Percentiles rank a stretch among this genome's conserved stretches.
phyloP scores from a whole-genome alignment of 169 alveolate species.

The Haemoproteus tartakovskyi region DNA sequence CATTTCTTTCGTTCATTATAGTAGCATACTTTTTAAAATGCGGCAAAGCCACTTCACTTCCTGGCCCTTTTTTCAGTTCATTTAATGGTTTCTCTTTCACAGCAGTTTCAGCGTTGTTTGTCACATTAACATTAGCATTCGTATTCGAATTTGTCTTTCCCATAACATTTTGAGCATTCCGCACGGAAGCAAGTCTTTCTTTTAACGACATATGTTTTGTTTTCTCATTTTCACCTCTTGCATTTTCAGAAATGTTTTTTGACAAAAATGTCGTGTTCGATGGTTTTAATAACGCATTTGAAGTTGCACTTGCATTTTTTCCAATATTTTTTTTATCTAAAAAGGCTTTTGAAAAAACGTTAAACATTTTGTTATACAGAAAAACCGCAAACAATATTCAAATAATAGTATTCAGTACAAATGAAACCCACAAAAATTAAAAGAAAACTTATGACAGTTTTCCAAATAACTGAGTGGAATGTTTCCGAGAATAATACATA shows the following conservation, averaged over 20 bases:
- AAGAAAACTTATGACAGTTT: too few species aligned
- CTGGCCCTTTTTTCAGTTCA: too few species aligned
- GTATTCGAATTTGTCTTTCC: constrained; percentile 48
- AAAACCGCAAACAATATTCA: too few species aligned
- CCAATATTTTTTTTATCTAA: constrained; percentile 47
- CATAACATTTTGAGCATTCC: constrained; percentile 52
- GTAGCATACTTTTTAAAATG: constrained; percentile 58
- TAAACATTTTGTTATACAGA: too few species aligned
- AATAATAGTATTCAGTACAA: too few species aligned
- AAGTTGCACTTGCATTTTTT: constrained; percentile 6
- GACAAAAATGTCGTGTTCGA: constrained; percentile 18
- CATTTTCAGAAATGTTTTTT: constrained; percentile 32
- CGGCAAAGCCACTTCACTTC: too few species aligned
- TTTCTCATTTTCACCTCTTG: constrained; percentile 55
- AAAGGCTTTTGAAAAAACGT: constrained; percentile 63
- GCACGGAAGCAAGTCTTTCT: constrained; percentile 59
- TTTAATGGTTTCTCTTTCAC: too few species aligned
- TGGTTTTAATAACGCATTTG: constrained; percentile 22
- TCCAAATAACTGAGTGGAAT: too few species aligned
- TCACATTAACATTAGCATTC: constrained; percentile 15
- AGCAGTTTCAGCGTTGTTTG: neutral
- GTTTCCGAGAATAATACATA: too few species aligned
- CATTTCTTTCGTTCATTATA: constrained; percentile 59
- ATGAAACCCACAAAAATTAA: too few species aligned
- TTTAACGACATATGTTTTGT: constrained; percentile 45